These are phyloP conservation scores for Leccinum ponderosum DNA, from an alignment of 1,284 basidiomycete species.

Conservation along the genomic window DNA sequence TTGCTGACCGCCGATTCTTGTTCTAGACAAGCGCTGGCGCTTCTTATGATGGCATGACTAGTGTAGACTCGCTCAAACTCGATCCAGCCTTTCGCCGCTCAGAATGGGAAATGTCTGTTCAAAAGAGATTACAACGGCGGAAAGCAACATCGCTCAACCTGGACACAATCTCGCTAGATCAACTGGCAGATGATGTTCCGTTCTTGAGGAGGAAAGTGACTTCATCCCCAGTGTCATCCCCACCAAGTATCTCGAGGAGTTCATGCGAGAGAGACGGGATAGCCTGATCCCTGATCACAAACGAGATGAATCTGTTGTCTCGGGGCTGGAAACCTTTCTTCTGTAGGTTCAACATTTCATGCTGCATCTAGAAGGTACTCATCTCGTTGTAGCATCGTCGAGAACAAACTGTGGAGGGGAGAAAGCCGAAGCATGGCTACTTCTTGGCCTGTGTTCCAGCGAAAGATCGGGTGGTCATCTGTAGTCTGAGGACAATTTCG, in stretches of 20 bases:
- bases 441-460: conserved; percentile 52
- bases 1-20: no score
- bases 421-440: conserved; percentile 61
- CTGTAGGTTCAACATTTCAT: conserved; percentile 41
- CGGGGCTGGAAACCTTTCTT: conserved; percentile 67
- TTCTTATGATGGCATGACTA: no score
- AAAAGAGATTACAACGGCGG: conserved; percentile 49
- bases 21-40: not conserved
- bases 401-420: conserved; percentile 72
- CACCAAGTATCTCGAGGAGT: conserved; percentile 46
- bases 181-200: conserved; percentile 36
- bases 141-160: conserved; percentile 39
- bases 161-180: conserved; percentile 27
- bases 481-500: conserved; percentile 48
- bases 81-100: conserved; percentile 60
- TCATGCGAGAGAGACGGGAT: conserved; percentile 41
- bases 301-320: conserved; percentile 49
- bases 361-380: conserved; percentile 7
- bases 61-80: conserved; percentile 59
- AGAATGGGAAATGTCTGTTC: conserved; percentile 53
- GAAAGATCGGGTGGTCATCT: conserved; percentile 66
- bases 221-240: conserved; percentile 73
- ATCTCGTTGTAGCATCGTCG: conserved; percentile 52
- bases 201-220: conserved; percentile 49
- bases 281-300: conserved; percentile 43